Conservation (phyloP, 2,329 filamentous ascomycete genomes). For the Hymenoscyphus repandus region DNA sequence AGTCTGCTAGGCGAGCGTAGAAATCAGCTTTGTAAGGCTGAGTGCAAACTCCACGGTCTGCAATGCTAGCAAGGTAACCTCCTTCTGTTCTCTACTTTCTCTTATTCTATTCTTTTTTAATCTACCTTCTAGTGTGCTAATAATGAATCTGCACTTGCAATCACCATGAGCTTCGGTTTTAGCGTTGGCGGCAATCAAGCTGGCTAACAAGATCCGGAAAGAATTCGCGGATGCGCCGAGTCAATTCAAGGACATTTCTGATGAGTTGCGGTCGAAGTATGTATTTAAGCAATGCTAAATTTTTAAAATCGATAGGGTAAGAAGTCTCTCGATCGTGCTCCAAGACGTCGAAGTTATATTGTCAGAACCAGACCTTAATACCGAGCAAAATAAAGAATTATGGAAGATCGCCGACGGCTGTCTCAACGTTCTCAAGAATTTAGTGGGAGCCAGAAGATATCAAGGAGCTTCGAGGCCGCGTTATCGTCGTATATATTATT, state of each 20-base stretch:
- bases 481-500: conserved; percentile 29
- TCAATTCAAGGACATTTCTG: conserved; percentile 6
- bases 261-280: conserved; percentile 20
- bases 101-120: neutral
- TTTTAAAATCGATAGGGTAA: conserved; percentile 18
- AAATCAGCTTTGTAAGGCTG: conserved; percentile 1
- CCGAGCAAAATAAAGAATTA: conserved; percentile 18
- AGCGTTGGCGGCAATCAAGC: conserved; percentile 8
- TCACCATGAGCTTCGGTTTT: too few species aligned
- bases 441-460: conserved; percentile 27
- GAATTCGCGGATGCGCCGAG: conserved; percentile 12
- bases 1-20: too few species aligned
- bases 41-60: conserved; percentile 1
- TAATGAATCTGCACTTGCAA: too few species aligned
- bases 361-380: conserved; percentile 13
- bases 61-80: neutral
- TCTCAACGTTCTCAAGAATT: conserved; percentile 17
- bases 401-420: conserved; percentile 16
- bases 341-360: conserved; percentile 24
- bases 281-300: neutral
- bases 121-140: conserved; percentile 6
- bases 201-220: conserved; percentile 17
- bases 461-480: conserved; percentile 20
- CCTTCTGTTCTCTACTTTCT: conserved; percentile 5
- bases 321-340: conserved; percentile 27